Base-by-base conservation (phyloP, 1,139 yeast genomes). In the Zygoascus sp. region DNA sequence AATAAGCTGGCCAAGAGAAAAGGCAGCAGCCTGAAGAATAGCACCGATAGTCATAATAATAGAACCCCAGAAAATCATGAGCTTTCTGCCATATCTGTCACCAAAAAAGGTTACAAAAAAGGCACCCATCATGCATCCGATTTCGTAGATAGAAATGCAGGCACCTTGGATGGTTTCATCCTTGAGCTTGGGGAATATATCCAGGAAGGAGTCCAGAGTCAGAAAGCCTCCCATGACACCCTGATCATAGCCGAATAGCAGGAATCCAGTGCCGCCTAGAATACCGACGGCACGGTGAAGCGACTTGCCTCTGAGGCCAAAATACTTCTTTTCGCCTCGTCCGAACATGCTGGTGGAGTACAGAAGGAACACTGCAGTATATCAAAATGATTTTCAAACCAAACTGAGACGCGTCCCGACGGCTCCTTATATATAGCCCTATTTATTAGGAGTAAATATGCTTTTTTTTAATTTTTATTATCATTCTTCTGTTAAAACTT, bases 91-190 rank as follows among this genome's bases (percentile, higher is more conserved):
- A 30, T 72, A 61, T 48, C 56, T 65, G 52, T 81, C 88, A 62
- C 90, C 92, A 53, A 69, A 65, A 58, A 76, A 68, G 65, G 81
- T 73, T 7, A 83, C 83, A 50, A 53, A 77, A 54, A 58, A 54
- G 28, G 88, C 86, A 54, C 94, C 92, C 54, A 77, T 74, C 69
- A 83, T 77, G 71, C 88, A 82, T 15, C 94, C 92, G 48, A 84
- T 64, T 61, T 83, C 90, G 64, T 82, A 83, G 64, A 83, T 77
- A 0, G 89, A 74, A 4, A 57, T 54, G 21, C 50, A 54, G 3
- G 56, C 46, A 7, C 65, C 64, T 27, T 53, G 57, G 11, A 61
- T 37, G 7, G 43, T 28, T 2, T 21, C 27, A 16, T 40, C 37
- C 13, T 50, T 44, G 60, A 55, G 68, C 62, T 40, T 70, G 65